phyloP scores from a whole-genome alignment of 805 yeast species.

The Lachancea dasiensis region DNA sequence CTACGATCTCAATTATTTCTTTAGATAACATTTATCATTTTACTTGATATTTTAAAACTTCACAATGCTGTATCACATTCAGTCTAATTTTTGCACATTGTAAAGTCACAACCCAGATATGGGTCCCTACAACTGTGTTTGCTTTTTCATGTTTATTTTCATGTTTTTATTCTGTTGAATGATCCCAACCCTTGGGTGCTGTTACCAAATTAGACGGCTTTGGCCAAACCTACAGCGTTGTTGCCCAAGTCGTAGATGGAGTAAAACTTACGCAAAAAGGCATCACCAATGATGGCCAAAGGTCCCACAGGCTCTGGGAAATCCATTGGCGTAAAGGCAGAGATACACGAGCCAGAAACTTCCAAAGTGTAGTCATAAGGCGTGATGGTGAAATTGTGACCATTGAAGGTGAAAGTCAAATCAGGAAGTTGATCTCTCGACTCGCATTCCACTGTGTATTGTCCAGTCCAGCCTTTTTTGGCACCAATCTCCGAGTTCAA shows the following conservation, averaged over 20 bases:
- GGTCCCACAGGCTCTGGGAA: conserved; percentile 97
- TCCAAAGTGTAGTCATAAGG: conserved; percentile 93
- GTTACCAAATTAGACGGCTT: conserved; percentile 43
- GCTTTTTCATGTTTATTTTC: background rate
- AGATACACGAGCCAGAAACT: conserved; percentile 90
- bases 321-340: conserved; percentile 96
- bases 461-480: conserved; percentile 95
- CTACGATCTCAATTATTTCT: too few relatives aligned
- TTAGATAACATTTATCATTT: too few relatives aligned
- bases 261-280: conserved; percentile 92
- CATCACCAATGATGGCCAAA: conserved; percentile 92
- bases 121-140: too few relatives aligned
- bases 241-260: conserved; percentile 87
- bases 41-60: too few relatives aligned
- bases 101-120: too few relatives aligned
- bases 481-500: conserved; percentile 96
- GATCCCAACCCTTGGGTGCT: background rate
- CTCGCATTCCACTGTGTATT: conserved; percentile 88
- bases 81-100: too few relatives aligned
- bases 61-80: too few relatives aligned
- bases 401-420: conserved; percentile 82
- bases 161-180: background rate
- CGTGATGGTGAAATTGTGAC: conserved; percentile 83
- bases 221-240: conserved; percentile 92
- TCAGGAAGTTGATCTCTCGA: conserved; percentile 82